Evolutionary conservation across 257 asterid species (phyloP).

Genomic region (Solanum verrucosum): DNA sequence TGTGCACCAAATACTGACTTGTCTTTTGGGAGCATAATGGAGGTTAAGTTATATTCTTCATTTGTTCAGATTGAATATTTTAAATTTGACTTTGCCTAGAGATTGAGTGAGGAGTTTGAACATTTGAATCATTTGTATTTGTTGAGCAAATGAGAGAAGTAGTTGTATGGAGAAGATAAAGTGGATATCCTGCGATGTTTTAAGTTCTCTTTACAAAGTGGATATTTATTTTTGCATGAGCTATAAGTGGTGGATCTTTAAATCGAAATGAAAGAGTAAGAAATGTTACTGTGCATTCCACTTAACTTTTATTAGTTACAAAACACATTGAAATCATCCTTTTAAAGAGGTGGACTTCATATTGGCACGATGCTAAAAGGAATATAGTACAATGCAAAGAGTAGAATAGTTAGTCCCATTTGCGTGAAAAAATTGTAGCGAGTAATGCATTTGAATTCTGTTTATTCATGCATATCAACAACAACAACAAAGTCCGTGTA

Average conservation of each 20-base stretch:
- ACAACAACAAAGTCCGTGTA: background rate
- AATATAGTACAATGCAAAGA: background rate
- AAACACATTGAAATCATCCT: background rate
- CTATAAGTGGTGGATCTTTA: background rate
- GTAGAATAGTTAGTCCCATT: background rate
- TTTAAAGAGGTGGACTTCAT: background rate
- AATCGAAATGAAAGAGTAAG: background rate
- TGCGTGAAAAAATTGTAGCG: background rate
- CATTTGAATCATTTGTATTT: background rate
- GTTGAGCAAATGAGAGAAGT: background rate
- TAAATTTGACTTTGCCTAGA: background rate
- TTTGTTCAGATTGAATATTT: background rate
- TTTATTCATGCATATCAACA: background rate
- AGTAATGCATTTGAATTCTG: background rate
- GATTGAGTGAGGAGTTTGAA: background rate
- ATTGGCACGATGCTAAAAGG: background rate
- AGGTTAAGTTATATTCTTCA: background rate
- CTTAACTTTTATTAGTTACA: background rate
- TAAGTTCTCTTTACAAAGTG: background rate
- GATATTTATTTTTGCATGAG: background rate
- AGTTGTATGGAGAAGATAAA: background rate
- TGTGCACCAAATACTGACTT: background rate
- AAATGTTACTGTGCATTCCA: background rate
- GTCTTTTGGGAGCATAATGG: background rate
- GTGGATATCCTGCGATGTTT: background rate